A percentile compares a stretch with the other conserved stretches of the same genome.
phyloP scores from a whole-genome alignment of 805 yeast species.

The Spathaspora passalidarum region DNA sequence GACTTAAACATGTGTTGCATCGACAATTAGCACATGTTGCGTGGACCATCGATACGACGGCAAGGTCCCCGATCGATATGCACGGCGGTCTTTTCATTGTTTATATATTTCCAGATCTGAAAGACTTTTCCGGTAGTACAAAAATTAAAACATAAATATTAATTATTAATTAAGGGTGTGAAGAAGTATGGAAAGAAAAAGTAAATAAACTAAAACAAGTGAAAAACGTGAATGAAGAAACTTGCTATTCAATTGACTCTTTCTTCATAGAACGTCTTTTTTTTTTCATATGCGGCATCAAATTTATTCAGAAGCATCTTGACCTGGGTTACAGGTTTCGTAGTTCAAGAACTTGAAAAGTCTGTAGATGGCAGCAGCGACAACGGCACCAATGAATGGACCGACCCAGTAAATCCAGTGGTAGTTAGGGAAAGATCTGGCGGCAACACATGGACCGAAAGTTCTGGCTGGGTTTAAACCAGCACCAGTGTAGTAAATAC shows the following conservation, averaged over 20 bases:
- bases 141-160: background rate
- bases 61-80: too few species aligned
- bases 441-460: slow-evolving; percentile 79
- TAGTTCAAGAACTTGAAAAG: slow-evolving; percentile 62
- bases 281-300: background rate
- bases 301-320: slow-evolving; percentile 51
- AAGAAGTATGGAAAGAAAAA: background rate
- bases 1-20: too few species aligned
- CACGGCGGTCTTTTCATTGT: too few species aligned
- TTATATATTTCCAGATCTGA: background rate
- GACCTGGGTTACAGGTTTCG: slow-evolving; percentile 60
- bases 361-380: slow-evolving; percentile 69
- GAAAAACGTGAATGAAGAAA: background rate
- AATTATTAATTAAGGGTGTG: background rate
- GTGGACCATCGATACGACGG: too few species aligned
- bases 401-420: slow-evolving; percentile 96
- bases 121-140: too few species aligned
- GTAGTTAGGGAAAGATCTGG: slow-evolving; percentile 69
- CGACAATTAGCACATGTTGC: too few species aligned
- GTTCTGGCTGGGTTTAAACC: slow-evolving; percentile 91
- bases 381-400: slow-evolving; percentile 66
- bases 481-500: slow-evolving; percentile 85
- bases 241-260: background rate
- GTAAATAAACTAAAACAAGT: background rate
- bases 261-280: background rate